Evolutionary conservation across 2,329 filamentous ascomycete genomes (phyloP).

Genomic region (Fonsecaea pedrosoi): DNA sequence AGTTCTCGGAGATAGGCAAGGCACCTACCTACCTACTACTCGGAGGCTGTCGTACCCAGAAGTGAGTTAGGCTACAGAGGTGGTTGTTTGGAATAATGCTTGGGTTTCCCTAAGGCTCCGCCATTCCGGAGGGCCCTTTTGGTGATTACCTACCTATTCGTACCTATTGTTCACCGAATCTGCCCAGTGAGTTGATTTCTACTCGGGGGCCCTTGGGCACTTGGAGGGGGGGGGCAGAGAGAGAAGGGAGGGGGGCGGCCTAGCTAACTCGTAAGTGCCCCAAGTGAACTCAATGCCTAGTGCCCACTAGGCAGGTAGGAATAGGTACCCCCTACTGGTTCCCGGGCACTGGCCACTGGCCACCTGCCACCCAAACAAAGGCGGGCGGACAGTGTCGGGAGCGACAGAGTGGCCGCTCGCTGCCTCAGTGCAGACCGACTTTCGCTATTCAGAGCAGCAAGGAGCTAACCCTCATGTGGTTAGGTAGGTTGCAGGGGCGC

Average conservation of each 20-base stretch:
- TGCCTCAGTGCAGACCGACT: conserved; percentile 26
- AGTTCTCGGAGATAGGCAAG: not conserved
- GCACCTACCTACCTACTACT: too few species aligned
- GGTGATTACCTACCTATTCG: not conserved
- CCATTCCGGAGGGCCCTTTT: not conserved
- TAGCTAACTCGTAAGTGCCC: not conserved
- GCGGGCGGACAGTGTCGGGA: conserved; percentile 20
- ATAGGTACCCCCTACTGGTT: not conserved
- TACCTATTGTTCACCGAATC: not conserved
- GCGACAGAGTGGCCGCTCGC: conserved; percentile 15
- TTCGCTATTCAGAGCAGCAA: conserved; percentile 28
- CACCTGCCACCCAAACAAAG: conserved; percentile 1
- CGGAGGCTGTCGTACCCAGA: not conserved
- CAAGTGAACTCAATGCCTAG: not conserved
- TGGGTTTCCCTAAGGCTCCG: not conserved
- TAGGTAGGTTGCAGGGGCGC: conserved; percentile 31
- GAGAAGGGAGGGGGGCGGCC: not conserved
- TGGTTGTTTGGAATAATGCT: not conserved
- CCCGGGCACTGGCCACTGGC: not conserved
- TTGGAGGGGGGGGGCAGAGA: not conserved
- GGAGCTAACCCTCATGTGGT: conserved; percentile 7
- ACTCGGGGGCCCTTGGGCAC: not conserved
- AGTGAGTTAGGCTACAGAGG: not conserved
- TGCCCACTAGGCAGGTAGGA: not conserved
- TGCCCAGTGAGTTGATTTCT: not conserved